Percentiles rank a stretch among this genome's conserved stretches.
These are phyloP conservation scores for Cutaneotrichosporon dermatis DNA, from an alignment of 1,284 basidiomycete genomes.

Conservation along the genomic window DNA sequence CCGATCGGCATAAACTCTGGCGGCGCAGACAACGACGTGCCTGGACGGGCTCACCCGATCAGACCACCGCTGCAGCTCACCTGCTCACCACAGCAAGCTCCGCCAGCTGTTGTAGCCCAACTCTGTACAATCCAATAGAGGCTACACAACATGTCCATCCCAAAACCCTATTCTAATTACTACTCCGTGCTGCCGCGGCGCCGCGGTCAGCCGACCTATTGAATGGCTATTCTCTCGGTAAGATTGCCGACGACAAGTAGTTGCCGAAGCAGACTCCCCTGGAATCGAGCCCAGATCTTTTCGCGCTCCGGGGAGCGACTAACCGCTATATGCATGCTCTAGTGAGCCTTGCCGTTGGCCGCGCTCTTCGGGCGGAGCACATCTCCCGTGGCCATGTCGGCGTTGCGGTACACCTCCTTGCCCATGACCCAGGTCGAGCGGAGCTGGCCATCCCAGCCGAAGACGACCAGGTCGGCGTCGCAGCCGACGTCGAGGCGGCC, in stretches of 20 bases:
- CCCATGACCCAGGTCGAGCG: constrained; percentile 77
- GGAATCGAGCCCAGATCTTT: too few species aligned
- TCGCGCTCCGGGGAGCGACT: too few species aligned
- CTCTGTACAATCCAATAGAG: too few species aligned
- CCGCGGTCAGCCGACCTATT: too few species aligned
- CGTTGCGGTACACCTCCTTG: constrained; percentile 57
- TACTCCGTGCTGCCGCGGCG: too few species aligned
- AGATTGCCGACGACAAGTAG: too few species aligned
- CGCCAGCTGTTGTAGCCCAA: too few species aligned
- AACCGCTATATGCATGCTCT: background rate
- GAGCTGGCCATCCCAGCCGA: constrained; percentile 63
- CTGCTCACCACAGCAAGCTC: background rate
- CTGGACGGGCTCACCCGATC: background rate
- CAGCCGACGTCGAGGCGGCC: constrained; percentile 72
- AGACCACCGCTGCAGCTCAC: too few species aligned
- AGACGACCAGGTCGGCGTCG: constrained; percentile 75
- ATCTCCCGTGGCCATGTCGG: constrained; percentile 6
- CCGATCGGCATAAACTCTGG: background rate
- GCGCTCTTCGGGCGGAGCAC: background rate
- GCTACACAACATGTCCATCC: too few species aligned
- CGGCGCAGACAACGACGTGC: background rate
- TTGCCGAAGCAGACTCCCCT: too few species aligned
- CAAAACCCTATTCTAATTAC: too few species aligned
- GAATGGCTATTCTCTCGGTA: too few species aligned
- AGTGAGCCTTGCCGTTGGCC: background rate